Evolutionary conservation across 2,329 filamentous ascomycete genomes (phyloP).

Genomic region (Ilyonectria destructans): DNA sequence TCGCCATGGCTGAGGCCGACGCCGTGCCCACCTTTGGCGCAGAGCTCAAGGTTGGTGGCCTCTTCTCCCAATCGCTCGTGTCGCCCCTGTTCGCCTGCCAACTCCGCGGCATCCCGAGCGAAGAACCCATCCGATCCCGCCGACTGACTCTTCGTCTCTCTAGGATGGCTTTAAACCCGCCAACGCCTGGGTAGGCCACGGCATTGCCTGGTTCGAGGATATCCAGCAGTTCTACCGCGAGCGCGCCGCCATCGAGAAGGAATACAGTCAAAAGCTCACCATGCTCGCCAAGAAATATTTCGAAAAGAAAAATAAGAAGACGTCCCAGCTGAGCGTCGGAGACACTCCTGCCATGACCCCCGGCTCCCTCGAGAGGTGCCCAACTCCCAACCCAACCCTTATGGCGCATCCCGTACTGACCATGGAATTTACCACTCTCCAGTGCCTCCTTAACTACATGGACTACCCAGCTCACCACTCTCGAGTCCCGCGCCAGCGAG

Average conservation of each 20-base stretch:
- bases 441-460: constrained; percentile 97
- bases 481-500: constrained; percentile 90
- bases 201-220: constrained; percentile 96
- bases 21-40: constrained; percentile 89
- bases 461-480: constrained; percentile 92
- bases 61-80: neutral
- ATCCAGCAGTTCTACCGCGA: constrained; percentile 98
- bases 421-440: constrained; percentile 22
- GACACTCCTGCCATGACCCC: constrained; percentile 95
- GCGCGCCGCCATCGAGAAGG: constrained; percentile 93
- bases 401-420: constrained; percentile 43
- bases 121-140: constrained; percentile 1
- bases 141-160: constrained; percentile 5
- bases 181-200: constrained; percentile 90
- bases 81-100: constrained; percentile 23
- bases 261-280: constrained; percentile 91
- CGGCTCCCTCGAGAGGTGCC: constrained; percentile 89
- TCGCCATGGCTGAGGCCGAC: constrained; percentile 85
- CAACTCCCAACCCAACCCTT: constrained; percentile 4
- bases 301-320: constrained; percentile 95
- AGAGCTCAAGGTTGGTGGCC: constrained; percentile 85
- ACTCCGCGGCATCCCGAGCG: neutral
- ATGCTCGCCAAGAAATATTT: constrained; percentile 95
- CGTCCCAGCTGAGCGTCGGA: constrained; percentile 89
- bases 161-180: constrained; percentile 98